Conservation (phyloP, 257 asterid species). For the Eustoma russellianum region DNA sequence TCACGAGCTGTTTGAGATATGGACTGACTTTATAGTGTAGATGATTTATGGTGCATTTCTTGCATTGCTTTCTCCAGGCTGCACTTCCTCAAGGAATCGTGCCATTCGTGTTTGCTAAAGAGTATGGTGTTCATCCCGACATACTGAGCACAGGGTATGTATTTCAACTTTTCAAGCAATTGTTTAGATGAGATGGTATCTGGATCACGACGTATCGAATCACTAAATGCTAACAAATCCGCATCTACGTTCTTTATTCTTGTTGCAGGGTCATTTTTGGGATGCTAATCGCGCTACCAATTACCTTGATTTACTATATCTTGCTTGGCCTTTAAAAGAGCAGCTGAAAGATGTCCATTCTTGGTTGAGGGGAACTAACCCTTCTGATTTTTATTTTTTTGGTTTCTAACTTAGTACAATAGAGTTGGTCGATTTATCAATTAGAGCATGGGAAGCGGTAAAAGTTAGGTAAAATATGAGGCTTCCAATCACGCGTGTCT, state of each 20-base stretch:
- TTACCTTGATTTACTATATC: conserved; percentile 77
- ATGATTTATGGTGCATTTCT: neutral
- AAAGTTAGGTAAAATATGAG: too few relatives aligned
- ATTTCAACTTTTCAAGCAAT: too few relatives aligned
- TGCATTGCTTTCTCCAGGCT: conserved; percentile 17
- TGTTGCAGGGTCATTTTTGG: conserved; percentile 87
- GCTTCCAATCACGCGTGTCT: too few relatives aligned
- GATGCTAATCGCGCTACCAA: conserved; percentile 84
- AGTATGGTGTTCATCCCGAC: conserved; percentile 41
- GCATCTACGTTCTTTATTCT: neutral
- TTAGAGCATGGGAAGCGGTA: too few relatives aligned
- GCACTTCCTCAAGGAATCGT: conserved; percentile 45
- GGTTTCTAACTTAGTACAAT: conserved; percentile 33
- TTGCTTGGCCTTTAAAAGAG: conserved; percentile 56
- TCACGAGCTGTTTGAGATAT: too few relatives aligned
- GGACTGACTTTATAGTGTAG: too few relatives aligned
- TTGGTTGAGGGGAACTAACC: conserved; percentile 27
- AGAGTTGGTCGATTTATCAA: too few relatives aligned
- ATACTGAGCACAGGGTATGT: conserved; percentile 46
- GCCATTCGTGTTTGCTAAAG: conserved; percentile 42
- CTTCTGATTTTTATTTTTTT: conserved; percentile 25
- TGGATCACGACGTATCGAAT: too few relatives aligned
- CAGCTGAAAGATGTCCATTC: conserved; percentile 6
- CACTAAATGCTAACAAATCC: neutral
- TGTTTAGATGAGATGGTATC: too few relatives aligned